phyloP scores from a whole-genome alignment of 176 grass and related monocot genomes.

The Rhynchospora pubera region DNA sequence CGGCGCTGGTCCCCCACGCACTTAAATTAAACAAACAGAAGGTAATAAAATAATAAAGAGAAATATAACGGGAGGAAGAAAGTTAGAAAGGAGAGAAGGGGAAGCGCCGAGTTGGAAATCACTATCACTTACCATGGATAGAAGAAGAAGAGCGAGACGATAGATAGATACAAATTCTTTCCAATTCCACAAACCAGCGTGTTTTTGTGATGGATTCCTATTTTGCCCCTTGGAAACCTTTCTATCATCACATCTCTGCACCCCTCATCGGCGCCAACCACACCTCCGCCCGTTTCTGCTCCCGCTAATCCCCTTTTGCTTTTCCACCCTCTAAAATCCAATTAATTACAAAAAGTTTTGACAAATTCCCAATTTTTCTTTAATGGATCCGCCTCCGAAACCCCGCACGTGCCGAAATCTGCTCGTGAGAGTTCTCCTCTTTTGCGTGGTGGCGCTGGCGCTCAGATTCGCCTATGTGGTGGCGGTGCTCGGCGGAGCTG shows the following conservation, averaged over 20 bases:
- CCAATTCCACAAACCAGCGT: background rate
- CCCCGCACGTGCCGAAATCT: conserved; percentile 32
- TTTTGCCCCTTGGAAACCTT: conserved; percentile 10
- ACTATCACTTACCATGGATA: background rate
- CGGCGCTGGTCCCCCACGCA: background rate
- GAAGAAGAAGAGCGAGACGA: background rate
- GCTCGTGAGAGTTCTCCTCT: conserved; percentile 29
- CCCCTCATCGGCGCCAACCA: conserved; percentile 47
- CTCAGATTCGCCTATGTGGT: conserved; percentile 47
- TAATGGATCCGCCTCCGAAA: conserved; percentile 33
- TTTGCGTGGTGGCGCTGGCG: conserved; percentile 32
- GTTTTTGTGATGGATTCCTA: conserved; percentile 20
- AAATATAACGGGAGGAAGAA: background rate
- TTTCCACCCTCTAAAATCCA: too few species aligned
- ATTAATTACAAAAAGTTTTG: background rate
- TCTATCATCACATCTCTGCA: background rate
- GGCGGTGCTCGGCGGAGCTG: conserved; percentile 19
- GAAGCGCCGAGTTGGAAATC: background rate
- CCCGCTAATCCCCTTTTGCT: background rate
- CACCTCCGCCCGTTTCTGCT: conserved; percentile 57
- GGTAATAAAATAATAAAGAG: too few species aligned
- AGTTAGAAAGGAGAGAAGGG: background rate
- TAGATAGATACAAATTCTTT: background rate
- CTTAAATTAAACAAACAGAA: background rate
- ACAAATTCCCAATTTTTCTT: background rate